These are phyloP conservation scores for Plantago lanceolata DNA, from an alignment of 305 asterid genomes.

Conservation along the genomic window DNA sequence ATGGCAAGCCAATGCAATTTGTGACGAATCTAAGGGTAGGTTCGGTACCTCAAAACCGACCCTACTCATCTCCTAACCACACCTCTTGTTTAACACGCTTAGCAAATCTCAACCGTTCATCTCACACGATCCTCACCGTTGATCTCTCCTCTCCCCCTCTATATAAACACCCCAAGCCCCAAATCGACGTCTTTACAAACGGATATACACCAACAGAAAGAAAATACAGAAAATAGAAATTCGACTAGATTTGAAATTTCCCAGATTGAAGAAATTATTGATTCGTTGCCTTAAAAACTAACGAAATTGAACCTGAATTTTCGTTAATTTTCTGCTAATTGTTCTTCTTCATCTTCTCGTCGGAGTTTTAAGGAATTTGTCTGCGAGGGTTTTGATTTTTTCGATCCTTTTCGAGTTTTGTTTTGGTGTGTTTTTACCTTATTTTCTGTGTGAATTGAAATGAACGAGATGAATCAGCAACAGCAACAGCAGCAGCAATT, in stretches of 20 bases:
- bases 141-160: neutral
- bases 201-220: neutral
- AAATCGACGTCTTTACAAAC: neutral
- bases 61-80: slow-evolving; percentile 17
- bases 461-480: slow-evolving; percentile 64
- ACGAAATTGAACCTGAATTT: neutral
- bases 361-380: neutral
- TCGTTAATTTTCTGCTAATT: neutral
- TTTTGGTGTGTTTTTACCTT: neutral
- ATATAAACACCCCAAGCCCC: slow-evolving; percentile 19
- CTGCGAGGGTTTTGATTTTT: neutral
- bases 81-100: slow-evolving; percentile 22
- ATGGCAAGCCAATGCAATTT: slow-evolving; percentile 13
- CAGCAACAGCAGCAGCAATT: slow-evolving; percentile 43
- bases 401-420: neutral
- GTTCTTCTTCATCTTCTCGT: no score
- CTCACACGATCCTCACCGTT: slow-evolving; percentile 19
- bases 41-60: slow-evolving; percentile 23
- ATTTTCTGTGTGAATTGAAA: slow-evolving; percentile 13
- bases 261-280: neutral
- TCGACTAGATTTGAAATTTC: slow-evolving; percentile 1
- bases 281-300: slow-evolving; percentile 7
- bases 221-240: neutral
- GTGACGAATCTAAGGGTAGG: slow-evolving; percentile 1
- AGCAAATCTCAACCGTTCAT: slow-evolving; percentile 24